These are phyloP conservation scores for Lactarius akahatsu DNA, from an alignment of 768 basidiomycete species.

Conservation along the genomic window DNA sequence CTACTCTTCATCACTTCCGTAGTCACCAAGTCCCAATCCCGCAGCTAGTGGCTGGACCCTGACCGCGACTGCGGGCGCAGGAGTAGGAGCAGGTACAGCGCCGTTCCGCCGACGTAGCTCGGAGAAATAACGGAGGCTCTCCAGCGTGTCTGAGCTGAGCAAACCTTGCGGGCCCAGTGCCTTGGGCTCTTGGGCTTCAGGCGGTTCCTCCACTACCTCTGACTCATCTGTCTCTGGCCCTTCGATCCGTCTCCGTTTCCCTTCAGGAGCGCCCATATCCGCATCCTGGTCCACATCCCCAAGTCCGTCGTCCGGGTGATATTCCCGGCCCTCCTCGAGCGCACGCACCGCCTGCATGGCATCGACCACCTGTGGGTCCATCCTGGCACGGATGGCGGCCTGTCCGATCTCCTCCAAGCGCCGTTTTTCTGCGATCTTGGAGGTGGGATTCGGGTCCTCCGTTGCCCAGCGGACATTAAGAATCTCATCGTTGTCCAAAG, in stretches of 20 bases:
- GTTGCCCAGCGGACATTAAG: conserved; percentile 99
- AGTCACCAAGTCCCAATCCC: conserved; percentile 66
- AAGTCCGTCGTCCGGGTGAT: conserved; percentile 15
- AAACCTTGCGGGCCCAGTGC: conserved; percentile 49
- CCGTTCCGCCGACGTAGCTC: conserved; percentile 77
- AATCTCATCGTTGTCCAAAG: conserved; percentile 94
- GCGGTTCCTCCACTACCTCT: conserved; percentile 11
- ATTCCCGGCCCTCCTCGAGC: conserved; percentile 72
- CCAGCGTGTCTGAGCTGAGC: conserved; percentile 80
- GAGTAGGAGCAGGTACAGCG: conserved; percentile 27
- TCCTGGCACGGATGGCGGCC: conserved; percentile 77
- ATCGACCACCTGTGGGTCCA: conserved; percentile 88
- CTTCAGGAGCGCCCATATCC: conserved; percentile 36
- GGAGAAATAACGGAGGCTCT: conserved; percentile 88
- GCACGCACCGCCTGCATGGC: conserved; percentile 85
- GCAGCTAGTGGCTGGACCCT: conserved; percentile 39
- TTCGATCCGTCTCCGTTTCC: conserved; percentile 40
- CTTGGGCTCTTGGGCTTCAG: conserved; percentile 17
- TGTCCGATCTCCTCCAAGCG: conserved; percentile 83
- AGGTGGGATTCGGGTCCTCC: conserved; percentile 94
- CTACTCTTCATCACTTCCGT: conserved; percentile 72
- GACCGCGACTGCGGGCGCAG: conserved; percentile 32
- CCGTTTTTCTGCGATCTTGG: conserved; percentile 81
- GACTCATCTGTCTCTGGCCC: conserved; percentile 31
- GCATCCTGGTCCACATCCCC: conserved; percentile 40